Evolutionary conservation across 1,139 yeast species (phyloP).

Genomic region (Nakaseomyces kungkrabaensis): DNA sequence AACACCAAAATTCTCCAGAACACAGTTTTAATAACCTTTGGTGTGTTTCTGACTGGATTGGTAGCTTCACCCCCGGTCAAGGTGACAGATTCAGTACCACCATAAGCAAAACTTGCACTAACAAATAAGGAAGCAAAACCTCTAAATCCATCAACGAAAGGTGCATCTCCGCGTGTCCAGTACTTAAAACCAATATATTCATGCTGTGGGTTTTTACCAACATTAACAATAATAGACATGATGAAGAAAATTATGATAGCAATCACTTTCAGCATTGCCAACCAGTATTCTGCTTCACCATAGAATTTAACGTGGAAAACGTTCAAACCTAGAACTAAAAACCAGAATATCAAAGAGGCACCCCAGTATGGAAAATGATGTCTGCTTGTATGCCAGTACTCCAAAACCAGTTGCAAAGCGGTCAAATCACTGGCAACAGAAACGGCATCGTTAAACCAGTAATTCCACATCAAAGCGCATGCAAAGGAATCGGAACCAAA

Average conservation of each 20-base stretch:
- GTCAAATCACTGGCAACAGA: slow-evolving; percentile 54
- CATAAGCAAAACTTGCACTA: slow-evolving; percentile 58
- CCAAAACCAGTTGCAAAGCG: slow-evolving; percentile 48
- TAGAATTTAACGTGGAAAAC: slow-evolving; percentile 46
- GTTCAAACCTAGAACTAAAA: slow-evolving; percentile 41
- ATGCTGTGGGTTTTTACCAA: slow-evolving; percentile 35
- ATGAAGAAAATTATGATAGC: slow-evolving; percentile 47
- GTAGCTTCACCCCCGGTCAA: slow-evolving; percentile 59
- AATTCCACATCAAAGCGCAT: slow-evolving; percentile 51
- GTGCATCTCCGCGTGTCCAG: slow-evolving; percentile 41
- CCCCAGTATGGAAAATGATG: slow-evolving; percentile 45
- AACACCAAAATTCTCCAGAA: slow-evolving; percentile 44
- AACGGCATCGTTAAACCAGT: slow-evolving; percentile 58
- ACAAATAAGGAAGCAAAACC: slow-evolving; percentile 36
- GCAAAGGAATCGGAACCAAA: slow-evolving; percentile 57
- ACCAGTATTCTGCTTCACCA: slow-evolving; percentile 61
- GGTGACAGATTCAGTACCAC: slow-evolving; percentile 58
- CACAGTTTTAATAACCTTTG: slow-evolving; percentile 48
- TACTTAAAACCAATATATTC: slow-evolving; percentile 41
- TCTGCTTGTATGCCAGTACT: slow-evolving; percentile 43
- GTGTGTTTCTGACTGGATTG: slow-evolving; percentile 49
- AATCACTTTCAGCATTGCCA: slow-evolving; percentile 50
- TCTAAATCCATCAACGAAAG: slow-evolving; percentile 35
- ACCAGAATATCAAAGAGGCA: slow-evolving; percentile 51
- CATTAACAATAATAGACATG: slow-evolving; percentile 38